Percentiles rank a stretch among this genome's conserved stretches.
Evolutionary conservation across 176 grass and related monocot genomes (phyloP).

Genomic region (Oryza punctata): DNA sequence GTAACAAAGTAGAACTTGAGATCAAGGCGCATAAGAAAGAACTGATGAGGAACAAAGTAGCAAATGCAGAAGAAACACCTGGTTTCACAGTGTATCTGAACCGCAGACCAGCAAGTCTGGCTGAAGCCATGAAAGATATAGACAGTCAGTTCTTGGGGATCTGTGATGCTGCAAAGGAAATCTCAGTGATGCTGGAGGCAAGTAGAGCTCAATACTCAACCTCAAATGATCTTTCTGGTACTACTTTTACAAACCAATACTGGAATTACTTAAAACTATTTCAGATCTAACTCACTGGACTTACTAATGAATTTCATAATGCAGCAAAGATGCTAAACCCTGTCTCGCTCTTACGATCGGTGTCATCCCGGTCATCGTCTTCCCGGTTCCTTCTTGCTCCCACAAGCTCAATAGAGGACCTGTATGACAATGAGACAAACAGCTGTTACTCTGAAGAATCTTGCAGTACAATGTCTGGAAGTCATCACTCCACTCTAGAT

Average conservation of each 20-base stretch:
- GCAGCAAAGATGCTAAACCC: conserved; percentile 88
- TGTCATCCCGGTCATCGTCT: conserved; percentile 81
- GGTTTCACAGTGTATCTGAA: conserved; percentile 95
- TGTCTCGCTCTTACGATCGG: conserved; percentile 66
- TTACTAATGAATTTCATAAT: conserved; percentile 35
- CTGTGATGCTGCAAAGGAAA: conserved; percentile 75
- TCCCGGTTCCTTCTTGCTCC: conserved; percentile 73
- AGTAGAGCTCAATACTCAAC: conserved; percentile 76
- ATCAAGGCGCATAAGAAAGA: conserved; percentile 74
- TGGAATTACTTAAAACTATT: conserved; percentile 30
- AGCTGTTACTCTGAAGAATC: conserved; percentile 85
- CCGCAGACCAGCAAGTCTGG: conserved; percentile 63
- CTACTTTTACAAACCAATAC: conserved; percentile 47
- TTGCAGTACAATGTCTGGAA: conserved; percentile 62
- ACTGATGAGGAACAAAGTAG: conserved; percentile 58
- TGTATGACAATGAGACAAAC: conserved; percentile 75
- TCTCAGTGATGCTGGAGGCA: conserved; percentile 89
- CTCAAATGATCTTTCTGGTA: conserved; percentile 88
- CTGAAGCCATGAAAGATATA: conserved; percentile 85
- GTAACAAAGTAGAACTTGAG: conserved; percentile 51
- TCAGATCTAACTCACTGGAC: conserved; percentile 38
- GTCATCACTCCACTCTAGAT: conserved; percentile 93
- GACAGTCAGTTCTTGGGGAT: conserved; percentile 79
- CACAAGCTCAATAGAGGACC: conserved; percentile 74
- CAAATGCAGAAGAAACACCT: conserved; percentile 75